Base-by-base conservation (phyloP, 176 grass and related monocot species). In the Aegilops longissima region DNA sequence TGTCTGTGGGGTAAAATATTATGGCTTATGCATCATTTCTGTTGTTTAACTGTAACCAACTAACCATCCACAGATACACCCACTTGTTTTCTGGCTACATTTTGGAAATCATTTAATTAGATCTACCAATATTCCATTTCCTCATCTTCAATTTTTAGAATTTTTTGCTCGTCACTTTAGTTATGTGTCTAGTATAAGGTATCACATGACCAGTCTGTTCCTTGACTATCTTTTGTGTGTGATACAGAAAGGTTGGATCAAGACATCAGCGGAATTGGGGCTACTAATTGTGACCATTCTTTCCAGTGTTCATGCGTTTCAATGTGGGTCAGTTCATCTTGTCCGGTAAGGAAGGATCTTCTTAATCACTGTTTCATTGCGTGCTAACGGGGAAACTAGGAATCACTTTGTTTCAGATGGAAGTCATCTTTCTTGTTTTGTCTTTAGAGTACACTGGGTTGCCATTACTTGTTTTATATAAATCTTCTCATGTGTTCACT, bases 261-360 rank as follows among this genome's bases (percentile, higher is more conserved):
- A 88, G 97, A 98, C 70, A 98, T 96, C 31, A 98, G 94, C 58
- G 97, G 97, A 64, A 98, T 98, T 91, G 68, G 88, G 70, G 92
- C 92, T 80, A 96, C 97, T 52, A 96, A 92, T n/a, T 98, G 97
- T 80, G 97, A 98, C 40, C 97, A 98, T 77, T 98, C 94, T 20
- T 98, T 98, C 83, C 94, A 94, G 36, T 98, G 94, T 76, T 95
- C 94, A 33, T 96, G 97, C 0, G 92, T 96, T 83, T 96, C 94
- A 64, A 91, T 92, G 84, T 98, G 93, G 94, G 87, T 85, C 54
- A 98, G 91, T 79, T 94, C 97, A 75, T 98, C 94, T 76, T 98
- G 97, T 35, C 89, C 80, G 65, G 97, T 98, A 94, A 91, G 81
- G 33, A 88, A 81, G 13, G 49, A n/a, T 82, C 25, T 6, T 74